These are phyloP conservation scores for Skeletonema tropicum DNA, from an alignment of 108 stramenopile genomes.

Conservation along the genomic window DNA sequence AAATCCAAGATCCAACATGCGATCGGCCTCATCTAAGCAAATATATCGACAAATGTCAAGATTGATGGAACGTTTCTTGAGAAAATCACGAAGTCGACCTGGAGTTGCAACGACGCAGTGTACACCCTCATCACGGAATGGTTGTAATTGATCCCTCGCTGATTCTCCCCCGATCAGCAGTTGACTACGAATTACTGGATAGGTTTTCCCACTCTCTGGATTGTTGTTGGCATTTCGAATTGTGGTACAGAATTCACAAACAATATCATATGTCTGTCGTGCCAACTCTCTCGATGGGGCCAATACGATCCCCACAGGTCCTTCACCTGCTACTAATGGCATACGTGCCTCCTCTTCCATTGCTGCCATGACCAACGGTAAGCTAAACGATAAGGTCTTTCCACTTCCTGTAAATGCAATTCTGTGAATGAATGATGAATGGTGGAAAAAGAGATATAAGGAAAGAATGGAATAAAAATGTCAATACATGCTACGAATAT, in stretches of 20 bases:
- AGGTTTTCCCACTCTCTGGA: conserved; percentile 31
- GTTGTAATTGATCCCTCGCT: conserved; percentile 83
- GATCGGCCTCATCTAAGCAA: conserved; percentile 98
- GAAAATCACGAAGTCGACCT: conserved; percentile 92
- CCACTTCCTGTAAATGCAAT: conserved; percentile 98
- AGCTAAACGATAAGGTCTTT: conserved; percentile 94
- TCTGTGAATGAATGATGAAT: too few relatives aligned
- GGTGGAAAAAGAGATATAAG: too few relatives aligned
- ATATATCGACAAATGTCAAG: conserved; percentile 93
- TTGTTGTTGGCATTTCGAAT: conserved; percentile 14
- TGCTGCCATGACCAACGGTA: conserved; percentile 95
- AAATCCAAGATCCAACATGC: conserved; percentile 97
- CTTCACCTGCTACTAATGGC: conserved; percentile 93
- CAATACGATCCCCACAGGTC: conserved; percentile 95
- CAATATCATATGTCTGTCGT: conserved; percentile 96
- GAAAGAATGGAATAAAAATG: too few relatives aligned
- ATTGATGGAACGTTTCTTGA: conserved; percentile 86
- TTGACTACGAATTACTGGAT: conserved; percentile 84
- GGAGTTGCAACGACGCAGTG: conserved; percentile 98
- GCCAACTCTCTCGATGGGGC: conserved; percentile 97
- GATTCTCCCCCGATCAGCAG: conserved; percentile 96
- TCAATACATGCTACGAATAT: too few relatives aligned
- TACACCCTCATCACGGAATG: conserved; percentile 72
- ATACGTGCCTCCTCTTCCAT: conserved; percentile 95
- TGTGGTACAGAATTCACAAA: conserved; percentile 68